Base-by-base conservation (phyloP, 2,329 filamentous ascomycete species). In the Colletotrichum sp. region DNA sequence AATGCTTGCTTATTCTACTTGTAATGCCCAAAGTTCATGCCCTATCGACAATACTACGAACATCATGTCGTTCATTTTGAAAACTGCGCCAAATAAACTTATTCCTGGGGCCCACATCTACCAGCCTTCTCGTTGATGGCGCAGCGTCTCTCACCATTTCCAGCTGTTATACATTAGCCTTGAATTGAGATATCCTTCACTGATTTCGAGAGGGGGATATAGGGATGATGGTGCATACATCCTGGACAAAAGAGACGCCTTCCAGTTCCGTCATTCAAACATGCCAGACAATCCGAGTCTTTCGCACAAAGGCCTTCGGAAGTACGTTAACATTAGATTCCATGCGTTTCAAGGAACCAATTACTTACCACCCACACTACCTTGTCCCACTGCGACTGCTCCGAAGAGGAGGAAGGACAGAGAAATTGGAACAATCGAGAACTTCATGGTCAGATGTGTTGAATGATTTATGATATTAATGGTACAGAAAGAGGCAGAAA, bases 331-430 rank as follows among this genome's bases (percentile, higher is more conserved):
- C 11, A 22, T 52, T 0, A 22, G 4, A 12, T 22, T 13, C 6
- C 2, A 22, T 0, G 1, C 44, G 3, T 52, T 13, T 22, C 2
- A 13, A 4, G 16, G 39, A 6, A 22, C 4, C 6, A 1, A 52
- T 13, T 0, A 52, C 44, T 8, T 22, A 22, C 44, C n/a, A 22
- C 44, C 44, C 6, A 52, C 44, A 22, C 44, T 52, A 8, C 44
- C n/a, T 6, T 52, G 44, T 0, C 44, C 44, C 11, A 52, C 8
- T 22, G 44, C 44, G 44, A 52, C 11, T 8, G n/a, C 1, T 22
- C 44, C 44, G 4, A 52, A 22, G n/a, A 52, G 6, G n/a, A 52
- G 11, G 19, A 52, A 13, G 0, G 44, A 52, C n/a, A 52, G n/a
- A 5, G 44, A 13, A 22, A 22, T 13, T 13, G 11, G 44, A n/a